Evolutionary conservation across 2,329 filamentous ascomycete species (phyloP), one percentile per base, ranked within the genome.

Genomic region (Acephala macrosclerotiorum): DNA sequence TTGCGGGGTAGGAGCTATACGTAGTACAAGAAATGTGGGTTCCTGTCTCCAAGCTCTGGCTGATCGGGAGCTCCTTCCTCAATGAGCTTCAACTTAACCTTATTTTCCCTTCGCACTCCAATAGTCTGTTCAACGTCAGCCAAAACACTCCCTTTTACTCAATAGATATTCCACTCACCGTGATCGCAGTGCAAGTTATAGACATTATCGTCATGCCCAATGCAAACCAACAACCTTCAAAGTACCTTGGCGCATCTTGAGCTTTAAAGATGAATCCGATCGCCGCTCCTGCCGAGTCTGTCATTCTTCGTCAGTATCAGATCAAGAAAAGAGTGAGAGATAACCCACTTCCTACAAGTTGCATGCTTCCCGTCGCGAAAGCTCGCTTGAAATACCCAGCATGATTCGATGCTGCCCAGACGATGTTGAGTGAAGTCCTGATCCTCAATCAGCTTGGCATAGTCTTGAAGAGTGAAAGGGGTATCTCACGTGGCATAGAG

Each of bases 361-460:
- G 61, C 25, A 51, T 40, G 16, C 38, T 47, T 22, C 61, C 56
- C 3, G 57, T 53, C 11, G 61, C 55, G 20, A 57, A 58, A 11
- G 61, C 61, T 35, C 56, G 61, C 22, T 58, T 58, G 56, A 58
- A 64, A 22, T 64, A 58, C 11, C 55, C 55, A 3, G 61, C 61
- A 3, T 58, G 56, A 26, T 59, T 64, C 5, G 42, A 33, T 6
- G 56, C 56, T 18, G 56, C 49, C 61, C 56, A 64, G 6, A 57
- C 56, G 20, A 53, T 47, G n/a, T 64, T 64, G 5, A 64, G 35
- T 18, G 53, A 49, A 8, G 56, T 57, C 4, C 47, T 51, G 20
- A 2, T 18, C 9, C 12, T 29, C 2, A 25, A 3, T 45, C 11
- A 51, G 25, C 20, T 26, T 29, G 4, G 12, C 47, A 29, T 14